Conservation (phyloP, 164 flowering plant genomes). For the Aristolochia fimbriata region DNA sequence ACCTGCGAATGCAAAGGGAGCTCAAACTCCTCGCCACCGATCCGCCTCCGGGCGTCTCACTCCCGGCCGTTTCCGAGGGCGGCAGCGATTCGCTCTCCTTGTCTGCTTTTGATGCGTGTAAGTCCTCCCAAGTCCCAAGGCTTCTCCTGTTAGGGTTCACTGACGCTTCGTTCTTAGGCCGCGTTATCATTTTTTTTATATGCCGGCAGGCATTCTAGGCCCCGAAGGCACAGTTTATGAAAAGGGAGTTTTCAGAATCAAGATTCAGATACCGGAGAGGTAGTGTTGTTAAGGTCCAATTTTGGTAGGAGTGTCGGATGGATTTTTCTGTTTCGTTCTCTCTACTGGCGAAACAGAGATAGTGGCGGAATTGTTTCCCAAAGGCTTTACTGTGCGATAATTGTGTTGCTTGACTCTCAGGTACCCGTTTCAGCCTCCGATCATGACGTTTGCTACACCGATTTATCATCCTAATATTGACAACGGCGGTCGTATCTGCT, state of each 20-base stretch:
- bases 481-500: slow-evolving; percentile 81
- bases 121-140: slow-evolving; percentile 1
- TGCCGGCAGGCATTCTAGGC: slow-evolving; percentile 55
- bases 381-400: background rate
- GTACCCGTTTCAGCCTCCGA: slow-evolving; percentile 90
- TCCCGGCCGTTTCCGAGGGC: slow-evolving; percentile 39
- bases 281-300: slow-evolving; percentile 1
- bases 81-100: slow-evolving; percentile 24
- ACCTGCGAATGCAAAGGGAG: slow-evolving; percentile 80
- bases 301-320: background rate
- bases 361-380: background rate
- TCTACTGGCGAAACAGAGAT: no score
- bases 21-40: slow-evolving; percentile 70
- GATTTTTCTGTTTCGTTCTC: background rate
- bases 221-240: slow-evolving; percentile 75
- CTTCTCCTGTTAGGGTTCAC: background rate
- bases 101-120: slow-evolving; percentile 51
- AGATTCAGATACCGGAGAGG: slow-evolving; percentile 85
- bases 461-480: slow-evolving; percentile 93
- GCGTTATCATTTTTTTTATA: background rate
- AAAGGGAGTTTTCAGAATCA: slow-evolving; percentile 50
- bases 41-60: slow-evolving; percentile 73
- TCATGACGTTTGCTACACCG: slow-evolving; percentile 66
- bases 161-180: background rate
- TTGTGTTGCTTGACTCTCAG: slow-evolving; percentile 19